Conservation (phyloP, 805 yeast genomes). For the Yamadazyma tumulicola region DNA sequence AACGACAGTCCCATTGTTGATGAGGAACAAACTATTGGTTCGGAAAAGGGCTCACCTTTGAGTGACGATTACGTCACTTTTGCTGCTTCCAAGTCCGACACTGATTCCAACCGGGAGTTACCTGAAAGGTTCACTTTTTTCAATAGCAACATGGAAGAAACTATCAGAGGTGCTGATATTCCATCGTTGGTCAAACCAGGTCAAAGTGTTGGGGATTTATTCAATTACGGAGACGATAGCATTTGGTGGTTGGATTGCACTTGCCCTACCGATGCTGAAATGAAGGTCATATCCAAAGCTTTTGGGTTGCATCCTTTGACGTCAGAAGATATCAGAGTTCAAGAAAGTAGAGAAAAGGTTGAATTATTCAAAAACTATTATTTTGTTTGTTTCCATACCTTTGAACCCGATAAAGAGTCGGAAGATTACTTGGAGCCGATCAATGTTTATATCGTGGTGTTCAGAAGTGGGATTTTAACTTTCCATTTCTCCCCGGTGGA, state of each 20-base stretch:
- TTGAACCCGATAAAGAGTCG: constrained; percentile 77
- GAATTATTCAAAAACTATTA: constrained; percentile 87
- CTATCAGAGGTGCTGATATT: constrained; percentile 85
- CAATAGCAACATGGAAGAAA: constrained; percentile 76
- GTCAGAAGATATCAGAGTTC: constrained; percentile 94
- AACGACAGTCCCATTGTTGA: constrained; percentile 1
- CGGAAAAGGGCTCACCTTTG: constrained; percentile 6
- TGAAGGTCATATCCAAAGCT: constrained; percentile 87
- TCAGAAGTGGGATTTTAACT: constrained; percentile 55
- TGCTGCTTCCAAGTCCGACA: constrained; percentile 5
- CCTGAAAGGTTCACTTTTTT: constrained; percentile 86
- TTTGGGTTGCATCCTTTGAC: constrained; percentile 98
- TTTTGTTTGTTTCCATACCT: constrained; percentile 95
- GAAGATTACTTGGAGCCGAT: constrained; percentile 83
- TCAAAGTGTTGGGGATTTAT: constrained; percentile 63
- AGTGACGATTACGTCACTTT: constrained; percentile 11
- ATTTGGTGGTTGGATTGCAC: constrained; percentile 98
- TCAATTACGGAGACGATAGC: constrained; percentile 67
- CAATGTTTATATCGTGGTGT: constrained; percentile 65
- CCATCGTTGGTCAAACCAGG: constrained; percentile 70
- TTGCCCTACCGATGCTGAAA: constrained; percentile 92
- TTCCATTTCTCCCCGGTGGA: constrained; percentile 59
- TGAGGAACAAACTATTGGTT: constrained; percentile 6
- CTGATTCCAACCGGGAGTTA: constrained; percentile 7
- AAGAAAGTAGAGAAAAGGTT: constrained; percentile 95